Percentiles rank a stretch among this genome's conserved stretches.
phyloP scores from a whole-genome alignment of 2,329 filamentous ascomycete species.

The Diplocarpon mali region DNA sequence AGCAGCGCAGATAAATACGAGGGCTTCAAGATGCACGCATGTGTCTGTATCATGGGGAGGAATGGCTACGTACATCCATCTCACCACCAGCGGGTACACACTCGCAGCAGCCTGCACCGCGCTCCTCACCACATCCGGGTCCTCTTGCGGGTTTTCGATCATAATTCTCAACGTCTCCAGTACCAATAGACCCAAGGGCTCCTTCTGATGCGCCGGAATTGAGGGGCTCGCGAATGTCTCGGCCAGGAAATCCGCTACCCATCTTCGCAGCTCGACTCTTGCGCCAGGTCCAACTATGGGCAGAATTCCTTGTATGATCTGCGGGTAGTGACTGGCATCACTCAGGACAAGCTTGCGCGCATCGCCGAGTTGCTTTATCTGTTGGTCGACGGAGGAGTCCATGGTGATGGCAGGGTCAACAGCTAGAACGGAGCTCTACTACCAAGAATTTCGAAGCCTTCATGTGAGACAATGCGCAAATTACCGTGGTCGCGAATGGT shows the following conservation, averaged over 20 bases:
- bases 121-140: conserved; percentile 71
- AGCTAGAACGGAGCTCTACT: conserved; percentile 19
- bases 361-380: conserved; percentile 78
- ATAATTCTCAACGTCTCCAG: conserved; percentile 65
- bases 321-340: conserved; percentile 80
- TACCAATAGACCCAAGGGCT: conserved; percentile 63
- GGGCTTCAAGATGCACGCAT: conserved; percentile 1
- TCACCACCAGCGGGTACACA: conserved; percentile 83
- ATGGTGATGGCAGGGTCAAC: conserved; percentile 28
- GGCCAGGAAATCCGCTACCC: conserved; percentile 91
- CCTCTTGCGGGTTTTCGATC: conserved; percentile 61
- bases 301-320: conserved; percentile 86
- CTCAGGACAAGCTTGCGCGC: conserved; percentile 82
- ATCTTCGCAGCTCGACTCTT: conserved; percentile 75
- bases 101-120: conserved; percentile 82
- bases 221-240: conserved; percentile 94
- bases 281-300: conserved; percentile 73
- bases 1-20: neutral
- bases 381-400: conserved; percentile 54
- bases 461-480: conserved; percentile 10
- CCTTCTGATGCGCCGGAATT: conserved; percentile 67
- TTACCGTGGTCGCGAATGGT: neutral
- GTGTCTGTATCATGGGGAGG: conserved; percentile 12
- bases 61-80: conserved; percentile 72
- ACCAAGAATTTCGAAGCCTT: conserved; percentile 12